These are phyloP conservation scores for Microsporum canis DNA, from an alignment of 2,329 filamentous ascomycete genomes.

Conservation along the genomic window DNA sequence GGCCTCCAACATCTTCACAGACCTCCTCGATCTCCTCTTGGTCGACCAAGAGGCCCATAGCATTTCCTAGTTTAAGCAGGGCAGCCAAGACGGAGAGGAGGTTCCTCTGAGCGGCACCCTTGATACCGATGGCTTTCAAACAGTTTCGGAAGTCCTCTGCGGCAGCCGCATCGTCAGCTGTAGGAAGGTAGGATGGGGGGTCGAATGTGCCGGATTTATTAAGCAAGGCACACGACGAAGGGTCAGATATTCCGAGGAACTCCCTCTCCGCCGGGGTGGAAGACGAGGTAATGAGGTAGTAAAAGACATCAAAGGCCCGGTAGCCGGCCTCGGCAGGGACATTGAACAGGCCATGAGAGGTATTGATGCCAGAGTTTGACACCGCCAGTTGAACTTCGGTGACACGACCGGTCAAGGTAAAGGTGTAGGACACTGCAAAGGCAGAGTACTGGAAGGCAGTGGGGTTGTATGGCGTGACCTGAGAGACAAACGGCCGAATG, in stretches of 20 bases:
- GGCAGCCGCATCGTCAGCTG: slow-evolving; percentile 81
- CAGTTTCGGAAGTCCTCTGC: slow-evolving; percentile 86
- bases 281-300: slow-evolving; percentile 86
- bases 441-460: slow-evolving; percentile 68
- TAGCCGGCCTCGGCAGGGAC: slow-evolving; percentile 70
- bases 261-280: slow-evolving; percentile 83
- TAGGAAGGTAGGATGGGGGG: slow-evolving; percentile 78
- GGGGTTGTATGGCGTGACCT: slow-evolving; percentile 82
- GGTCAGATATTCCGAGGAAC: slow-evolving; percentile 67
- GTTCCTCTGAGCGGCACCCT: slow-evolving; percentile 67
- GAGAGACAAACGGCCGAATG: slow-evolving; percentile 73
- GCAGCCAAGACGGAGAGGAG: slow-evolving; percentile 78
- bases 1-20: slow-evolving; percentile 77
- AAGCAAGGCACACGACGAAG: slow-evolving; percentile 66
- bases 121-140: slow-evolving; percentile 86
- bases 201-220: slow-evolving; percentile 74
- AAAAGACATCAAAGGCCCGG: slow-evolving; percentile 94
- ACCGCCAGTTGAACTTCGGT: slow-evolving; percentile 64
- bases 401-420: slow-evolving; percentile 70
- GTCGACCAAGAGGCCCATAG: slow-evolving; percentile 72
- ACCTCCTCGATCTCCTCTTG: slow-evolving; percentile 73
- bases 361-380: slow-evolving; percentile 81
- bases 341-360: slow-evolving; percentile 63
- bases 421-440: slow-evolving; percentile 66
- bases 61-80: slow-evolving; percentile 83